phyloP scores from a whole-genome alignment of 169 alveolate species.

The Plasmodium relictum region DNA sequence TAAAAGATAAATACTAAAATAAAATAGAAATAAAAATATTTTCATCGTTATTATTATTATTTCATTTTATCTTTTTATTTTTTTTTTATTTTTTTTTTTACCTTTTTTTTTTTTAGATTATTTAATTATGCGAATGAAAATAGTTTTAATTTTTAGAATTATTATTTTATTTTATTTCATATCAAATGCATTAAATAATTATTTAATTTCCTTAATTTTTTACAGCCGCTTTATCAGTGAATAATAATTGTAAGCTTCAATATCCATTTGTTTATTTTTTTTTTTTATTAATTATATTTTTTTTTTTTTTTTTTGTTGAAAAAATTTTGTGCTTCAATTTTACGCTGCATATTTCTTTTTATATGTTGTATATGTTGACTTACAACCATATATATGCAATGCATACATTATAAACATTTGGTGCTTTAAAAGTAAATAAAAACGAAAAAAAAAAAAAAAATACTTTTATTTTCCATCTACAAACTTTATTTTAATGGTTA shows the following conservation, averaged over 20 bases:
- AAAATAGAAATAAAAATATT: background rate
- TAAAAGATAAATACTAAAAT: conserved; percentile 12
- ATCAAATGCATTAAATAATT: background rate
- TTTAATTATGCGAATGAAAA: conserved; percentile 19
- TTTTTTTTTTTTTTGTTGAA: conserved; percentile 14
- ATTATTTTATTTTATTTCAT: conserved; percentile 11
- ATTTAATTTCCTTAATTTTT: conserved; percentile 18
- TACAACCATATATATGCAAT: conserved; percentile 7
- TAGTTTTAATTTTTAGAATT: conserved; percentile 32
- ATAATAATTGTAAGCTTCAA: conserved; percentile 16
- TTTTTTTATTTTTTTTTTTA: conserved; percentile 16
- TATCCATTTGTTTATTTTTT: background rate
- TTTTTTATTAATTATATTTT: background rate
- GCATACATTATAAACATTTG: conserved; percentile 13
- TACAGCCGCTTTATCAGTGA: conserved; percentile 23
- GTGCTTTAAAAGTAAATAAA: conserved; percentile 15
- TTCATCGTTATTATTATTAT: conserved; percentile 1
- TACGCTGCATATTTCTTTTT: background rate
- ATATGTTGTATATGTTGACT: background rate
- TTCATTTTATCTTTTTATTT: background rate
- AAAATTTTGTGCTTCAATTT: background rate
- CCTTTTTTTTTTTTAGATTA: conserved; percentile 1
- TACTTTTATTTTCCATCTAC: background rate
- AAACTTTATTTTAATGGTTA: conserved; percentile 1
- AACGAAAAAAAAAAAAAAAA: conserved; percentile 26